phyloP scores from a whole-genome alignment of 2,329 filamentous ascomycete genomes.

The Fusarium secorum region DNA sequence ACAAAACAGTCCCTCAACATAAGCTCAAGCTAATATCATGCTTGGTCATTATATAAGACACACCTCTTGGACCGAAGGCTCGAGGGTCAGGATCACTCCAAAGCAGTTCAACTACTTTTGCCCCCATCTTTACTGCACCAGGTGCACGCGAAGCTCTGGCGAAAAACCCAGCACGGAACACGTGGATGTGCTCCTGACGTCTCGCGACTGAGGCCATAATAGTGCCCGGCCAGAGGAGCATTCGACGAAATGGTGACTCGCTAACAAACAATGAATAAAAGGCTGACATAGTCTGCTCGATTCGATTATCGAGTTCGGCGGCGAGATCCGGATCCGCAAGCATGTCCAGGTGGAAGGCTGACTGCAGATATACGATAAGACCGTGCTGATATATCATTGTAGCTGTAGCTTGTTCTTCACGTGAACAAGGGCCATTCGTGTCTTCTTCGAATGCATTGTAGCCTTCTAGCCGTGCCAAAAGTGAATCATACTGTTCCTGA shows the following conservation, averaged over 20 bases:
- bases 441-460: not conserved
- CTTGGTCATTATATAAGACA: conserved; percentile 8
- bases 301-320: not conserved
- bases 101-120: not conserved
- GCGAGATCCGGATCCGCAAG: not conserved
- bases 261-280: not conserved
- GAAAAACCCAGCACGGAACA: not conserved
- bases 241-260: not conserved
- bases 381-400: not conserved
- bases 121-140: conserved; percentile 1
- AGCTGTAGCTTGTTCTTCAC: not conserved
- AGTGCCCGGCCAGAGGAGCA: conserved; percentile 6
- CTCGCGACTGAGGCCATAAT: conserved; percentile 4
- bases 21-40: conserved; percentile 7
- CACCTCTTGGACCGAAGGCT: not conserved
- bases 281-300: not conserved
- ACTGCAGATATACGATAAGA: conserved; percentile 1
- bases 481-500: not conserved
- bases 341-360: not conserved
- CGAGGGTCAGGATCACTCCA: conserved; percentile 1
- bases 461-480: not conserved
- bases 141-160: not conserved
- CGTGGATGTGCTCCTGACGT: not conserved
- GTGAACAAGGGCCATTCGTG: not conserved
- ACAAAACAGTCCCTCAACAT: not conserved